phyloP scores from a whole-genome alignment of 2,329 filamentous ascomycete species.

The Aspergillus arachidicola region DNA sequence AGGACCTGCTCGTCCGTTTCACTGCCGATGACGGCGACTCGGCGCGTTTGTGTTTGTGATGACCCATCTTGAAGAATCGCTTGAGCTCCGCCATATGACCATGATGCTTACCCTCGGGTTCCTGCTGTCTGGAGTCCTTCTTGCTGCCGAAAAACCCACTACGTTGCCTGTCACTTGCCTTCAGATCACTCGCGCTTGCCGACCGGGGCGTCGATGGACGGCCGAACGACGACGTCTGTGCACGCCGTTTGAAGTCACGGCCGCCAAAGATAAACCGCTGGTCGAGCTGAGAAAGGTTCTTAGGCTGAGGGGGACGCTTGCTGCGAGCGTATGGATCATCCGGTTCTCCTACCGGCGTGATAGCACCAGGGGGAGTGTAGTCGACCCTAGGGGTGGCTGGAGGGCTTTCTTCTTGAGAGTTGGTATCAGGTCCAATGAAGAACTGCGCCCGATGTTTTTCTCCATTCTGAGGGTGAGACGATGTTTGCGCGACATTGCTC shows the following conservation, averaged over 20 bases:
- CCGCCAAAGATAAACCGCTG: slow-evolving; percentile 81
- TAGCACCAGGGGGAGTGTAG: slow-evolving; percentile 67
- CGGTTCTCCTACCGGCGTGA: slow-evolving; percentile 75
- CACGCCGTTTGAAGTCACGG: slow-evolving; percentile 68
- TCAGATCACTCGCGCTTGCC: slow-evolving; percentile 45
- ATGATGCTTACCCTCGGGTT: slow-evolving; percentile 52
- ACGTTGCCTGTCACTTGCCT: slow-evolving; percentile 54
- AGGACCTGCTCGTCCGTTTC: slow-evolving; percentile 58
- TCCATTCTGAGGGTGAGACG: slow-evolving; percentile 47
- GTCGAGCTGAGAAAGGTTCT: slow-evolving; percentile 69
- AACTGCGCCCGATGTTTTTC: slow-evolving; percentile 57
- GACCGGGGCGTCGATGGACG: slow-evolving; percentile 48
- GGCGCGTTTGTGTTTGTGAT: slow-evolving; percentile 61
- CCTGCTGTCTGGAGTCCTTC: slow-evolving; percentile 55
- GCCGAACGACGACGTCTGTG: slow-evolving; percentile 57
- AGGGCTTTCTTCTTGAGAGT: slow-evolving; percentile 64
- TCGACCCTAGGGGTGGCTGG: slow-evolving; percentile 58
- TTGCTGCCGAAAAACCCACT: slow-evolving; percentile 58
- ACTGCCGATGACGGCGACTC: slow-evolving; percentile 65
- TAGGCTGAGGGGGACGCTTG: slow-evolving; percentile 71
- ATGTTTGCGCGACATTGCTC: slow-evolving; percentile 47
- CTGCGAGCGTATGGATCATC: slow-evolving; percentile 88
- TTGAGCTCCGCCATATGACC: slow-evolving; percentile 94
- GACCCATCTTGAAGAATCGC: slow-evolving; percentile 83
- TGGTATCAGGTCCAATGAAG: slow-evolving; percentile 59